A percentile compares a stretch with the other conserved stretches of the same genome.
phyloP scores from a whole-genome alignment of 768 basidiomycete genomes.

The Lentinus brumalis region DNA sequence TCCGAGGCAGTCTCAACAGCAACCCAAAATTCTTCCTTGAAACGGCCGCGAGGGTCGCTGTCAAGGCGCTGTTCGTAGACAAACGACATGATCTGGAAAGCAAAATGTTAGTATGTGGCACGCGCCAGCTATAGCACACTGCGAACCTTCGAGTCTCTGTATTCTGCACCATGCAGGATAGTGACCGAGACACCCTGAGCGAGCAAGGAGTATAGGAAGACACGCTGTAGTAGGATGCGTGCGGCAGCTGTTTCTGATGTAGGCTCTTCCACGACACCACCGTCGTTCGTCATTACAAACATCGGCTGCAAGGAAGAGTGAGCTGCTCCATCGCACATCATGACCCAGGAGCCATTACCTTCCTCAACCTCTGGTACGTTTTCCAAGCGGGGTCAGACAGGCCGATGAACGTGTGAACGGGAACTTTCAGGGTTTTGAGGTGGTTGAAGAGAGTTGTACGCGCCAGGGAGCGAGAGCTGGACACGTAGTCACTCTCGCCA shows the following conservation, averaged over 20 bases:
- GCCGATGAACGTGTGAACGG: conserved; percentile 48
- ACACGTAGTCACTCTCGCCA: conserved; percentile 36
- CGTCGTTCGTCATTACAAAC: conserved; percentile 64
- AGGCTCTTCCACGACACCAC: conserved; percentile 34
- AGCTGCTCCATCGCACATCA: not conserved
- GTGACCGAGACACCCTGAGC: conserved; percentile 52
- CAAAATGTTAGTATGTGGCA: not conserved
- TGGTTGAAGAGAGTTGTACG: conserved; percentile 54
- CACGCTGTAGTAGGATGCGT: conserved; percentile 48
- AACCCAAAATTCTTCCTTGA: conserved; percentile 18
- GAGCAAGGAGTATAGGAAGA: conserved; percentile 52
- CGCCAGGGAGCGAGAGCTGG: conserved; percentile 53
- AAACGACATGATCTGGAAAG: conserved; percentile 58
- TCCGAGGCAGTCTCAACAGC: conserved; percentile 17
- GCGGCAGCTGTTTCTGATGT: conserved; percentile 16
- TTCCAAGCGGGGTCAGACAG: conserved; percentile 52
- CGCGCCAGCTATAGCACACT: not conserved
- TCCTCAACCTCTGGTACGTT: conserved; percentile 41
- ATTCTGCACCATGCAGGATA: conserved; percentile 54
- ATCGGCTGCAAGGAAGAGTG: conserved; percentile 49
- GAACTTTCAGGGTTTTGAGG: conserved; percentile 41
- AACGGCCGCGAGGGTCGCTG: conserved; percentile 14
- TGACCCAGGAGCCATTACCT: conserved; percentile 35
- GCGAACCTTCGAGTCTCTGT: conserved; percentile 63
- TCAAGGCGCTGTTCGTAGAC: conserved; percentile 43